A percentile compares a stretch with the other conserved stretches of the same genome.
These are phyloP conservation scores for Salicornia ramosissima DNA, from an alignment of 148 eudicot genomes.

Conservation along the genomic window DNA sequence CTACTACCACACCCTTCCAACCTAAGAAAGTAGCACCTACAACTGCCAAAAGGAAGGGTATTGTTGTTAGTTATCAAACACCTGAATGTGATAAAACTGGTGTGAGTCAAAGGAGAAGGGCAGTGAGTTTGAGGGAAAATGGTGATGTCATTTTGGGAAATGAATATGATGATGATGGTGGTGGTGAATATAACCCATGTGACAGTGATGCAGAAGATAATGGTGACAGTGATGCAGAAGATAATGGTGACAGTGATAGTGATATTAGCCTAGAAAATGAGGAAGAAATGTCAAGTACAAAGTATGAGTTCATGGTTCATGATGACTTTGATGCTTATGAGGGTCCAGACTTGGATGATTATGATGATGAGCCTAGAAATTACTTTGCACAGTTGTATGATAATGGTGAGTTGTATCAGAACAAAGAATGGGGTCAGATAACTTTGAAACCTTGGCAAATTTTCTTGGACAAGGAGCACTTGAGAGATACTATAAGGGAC, in stretches of 20 bases:
- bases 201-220: not conserved
- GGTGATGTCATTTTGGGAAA: too few relatives aligned
- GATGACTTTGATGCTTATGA: not conserved
- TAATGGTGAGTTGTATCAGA: slow-evolving; percentile 1
- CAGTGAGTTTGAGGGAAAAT: too few relatives aligned
- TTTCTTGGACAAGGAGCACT: not conserved
- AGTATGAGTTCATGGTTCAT: not conserved
- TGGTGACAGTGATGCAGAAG: not conserved
- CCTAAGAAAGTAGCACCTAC: too few relatives aligned
- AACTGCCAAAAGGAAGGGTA: too few relatives aligned
- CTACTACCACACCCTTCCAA: too few relatives aligned
- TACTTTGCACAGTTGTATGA: not conserved
- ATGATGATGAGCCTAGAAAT: not conserved
- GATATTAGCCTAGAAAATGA: not conserved
- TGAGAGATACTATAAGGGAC: not conserved
- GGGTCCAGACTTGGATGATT: not conserved
- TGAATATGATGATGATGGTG: too few relatives aligned
- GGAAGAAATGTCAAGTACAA: not conserved
- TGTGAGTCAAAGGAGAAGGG: too few relatives aligned
- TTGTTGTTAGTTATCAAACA: too few relatives aligned
- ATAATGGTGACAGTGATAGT: not conserved
- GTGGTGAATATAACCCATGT: too few relatives aligned
- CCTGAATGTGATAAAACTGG: too few relatives aligned
- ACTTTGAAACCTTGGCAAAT: not conserved
- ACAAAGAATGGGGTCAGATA: not conserved